These are phyloP conservation scores for Corynascus novoguineensis DNA, from an alignment of 495 filamentous ascomycete species.

Conservation along the genomic window DNA sequence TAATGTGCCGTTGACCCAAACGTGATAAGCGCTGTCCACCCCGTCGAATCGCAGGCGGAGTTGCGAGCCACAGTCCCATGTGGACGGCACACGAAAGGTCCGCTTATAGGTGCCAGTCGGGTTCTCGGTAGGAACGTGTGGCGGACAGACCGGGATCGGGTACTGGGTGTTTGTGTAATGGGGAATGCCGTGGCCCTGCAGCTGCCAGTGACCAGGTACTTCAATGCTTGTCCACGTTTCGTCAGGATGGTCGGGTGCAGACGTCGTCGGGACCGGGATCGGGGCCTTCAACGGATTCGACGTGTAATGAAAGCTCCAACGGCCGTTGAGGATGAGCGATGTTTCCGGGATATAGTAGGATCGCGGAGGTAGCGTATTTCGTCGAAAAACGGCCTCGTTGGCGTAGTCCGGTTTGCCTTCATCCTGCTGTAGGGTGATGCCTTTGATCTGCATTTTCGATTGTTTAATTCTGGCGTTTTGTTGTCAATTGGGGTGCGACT, in stretches of 20 bases:
- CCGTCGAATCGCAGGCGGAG: slow-evolving; percentile 60
- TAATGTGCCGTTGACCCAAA: slow-evolving; percentile 55
- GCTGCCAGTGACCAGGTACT: slow-evolving; percentile 63
- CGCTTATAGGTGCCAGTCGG: slow-evolving; percentile 58
- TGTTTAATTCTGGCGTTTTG: not conserved
- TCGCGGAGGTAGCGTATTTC: slow-evolving; percentile 46
- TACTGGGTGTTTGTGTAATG: slow-evolving; percentile 60
- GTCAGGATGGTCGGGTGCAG: slow-evolving; percentile 18
- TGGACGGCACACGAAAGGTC: slow-evolving; percentile 46
- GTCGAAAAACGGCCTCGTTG: slow-evolving; percentile 38
- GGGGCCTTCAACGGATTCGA: slow-evolving; percentile 45
- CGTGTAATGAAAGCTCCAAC: slow-evolving; percentile 56
- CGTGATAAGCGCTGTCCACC: slow-evolving; percentile 60
- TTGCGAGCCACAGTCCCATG: slow-evolving; percentile 32
- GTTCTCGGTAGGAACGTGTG: slow-evolving; percentile 52
- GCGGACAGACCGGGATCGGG: slow-evolving; percentile 56
- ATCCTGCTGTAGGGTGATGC: slow-evolving; percentile 18
- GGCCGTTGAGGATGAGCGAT: slow-evolving; percentile 47
- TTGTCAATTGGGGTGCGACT: not conserved
- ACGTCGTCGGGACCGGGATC: slow-evolving; percentile 30
- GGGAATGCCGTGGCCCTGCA: slow-evolving; percentile 55
- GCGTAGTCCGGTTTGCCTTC: slow-evolving; percentile 22
- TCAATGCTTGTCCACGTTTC: slow-evolving; percentile 45
- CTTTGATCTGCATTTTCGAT: not conserved
- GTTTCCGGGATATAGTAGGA: slow-evolving; percentile 47